Percentiles rank a stretch among this genome's conserved stretches.
Evolutionary conservation across 805 yeast species (phyloP).

Genomic region (Wickerhamomyces kurtzmanii): DNA sequence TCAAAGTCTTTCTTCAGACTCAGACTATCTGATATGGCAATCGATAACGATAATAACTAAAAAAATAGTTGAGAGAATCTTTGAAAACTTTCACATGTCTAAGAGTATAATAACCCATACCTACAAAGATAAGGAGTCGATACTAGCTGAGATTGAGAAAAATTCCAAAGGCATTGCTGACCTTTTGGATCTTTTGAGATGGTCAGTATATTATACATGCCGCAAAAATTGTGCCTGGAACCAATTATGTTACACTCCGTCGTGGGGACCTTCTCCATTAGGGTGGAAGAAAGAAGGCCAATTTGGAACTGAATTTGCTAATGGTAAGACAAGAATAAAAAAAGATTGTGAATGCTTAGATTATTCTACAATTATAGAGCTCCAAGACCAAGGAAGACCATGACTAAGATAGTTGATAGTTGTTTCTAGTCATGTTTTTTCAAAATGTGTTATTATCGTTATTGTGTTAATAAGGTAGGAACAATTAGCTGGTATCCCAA

Average conservation of each 20-base stretch:
- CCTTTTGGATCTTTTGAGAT: slow-evolving; percentile 23
- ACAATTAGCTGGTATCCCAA: too few relatives aligned
- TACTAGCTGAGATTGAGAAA: slow-evolving; percentile 7
- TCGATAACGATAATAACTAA: slow-evolving; percentile 30
- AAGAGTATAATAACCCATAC: slow-evolving; percentile 14
- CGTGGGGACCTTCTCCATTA: slow-evolving; percentile 52
- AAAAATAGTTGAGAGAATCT: slow-evolving; percentile 25
- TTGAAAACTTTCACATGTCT: slow-evolving; percentile 24
- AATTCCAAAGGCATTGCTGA: slow-evolving; percentile 4
- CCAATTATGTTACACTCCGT: slow-evolving; percentile 46
- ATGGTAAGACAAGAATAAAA: slow-evolving; percentile 17
- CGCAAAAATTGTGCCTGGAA: slow-evolving; percentile 29
- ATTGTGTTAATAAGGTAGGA: too few relatives aligned
- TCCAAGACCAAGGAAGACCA: too few relatives aligned
- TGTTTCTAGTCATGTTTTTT: too few relatives aligned
- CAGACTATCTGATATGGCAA: slow-evolving; percentile 41
- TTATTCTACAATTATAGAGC: too few relatives aligned
- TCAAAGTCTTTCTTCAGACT: slow-evolving; percentile 22
- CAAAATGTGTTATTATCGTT: too few relatives aligned
- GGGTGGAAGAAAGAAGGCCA: slow-evolving; percentile 24
- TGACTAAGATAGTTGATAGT: too few relatives aligned
- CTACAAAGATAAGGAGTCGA: slow-evolving; percentile 7
- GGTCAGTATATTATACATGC: slow-evolving; percentile 36
- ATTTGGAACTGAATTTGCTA: slow-evolving; percentile 14
- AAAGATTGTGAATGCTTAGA: too few relatives aligned